Evolutionary conservation across 2,329 filamentous ascomycete genomes (phyloP).

Genomic region (Epicoccum nigrum): DNA sequence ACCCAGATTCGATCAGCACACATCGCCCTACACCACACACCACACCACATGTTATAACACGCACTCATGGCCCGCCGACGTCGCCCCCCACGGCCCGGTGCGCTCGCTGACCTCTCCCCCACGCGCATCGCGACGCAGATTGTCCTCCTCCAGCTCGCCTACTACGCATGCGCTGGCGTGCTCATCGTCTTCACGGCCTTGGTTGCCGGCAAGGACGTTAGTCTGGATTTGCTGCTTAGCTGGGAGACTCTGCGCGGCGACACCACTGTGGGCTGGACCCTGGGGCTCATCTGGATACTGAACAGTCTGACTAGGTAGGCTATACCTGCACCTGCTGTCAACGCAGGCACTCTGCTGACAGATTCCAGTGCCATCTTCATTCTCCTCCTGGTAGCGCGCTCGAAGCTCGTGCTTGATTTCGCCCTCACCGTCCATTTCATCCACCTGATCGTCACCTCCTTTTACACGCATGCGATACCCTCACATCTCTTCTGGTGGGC

Average conservation of each 20-base stretch:
- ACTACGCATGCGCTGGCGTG: conserved; percentile 66
- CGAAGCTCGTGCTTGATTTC: conserved; percentile 94
- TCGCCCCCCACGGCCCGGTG: conserved; percentile 68
- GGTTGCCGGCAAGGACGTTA: conserved; percentile 67
- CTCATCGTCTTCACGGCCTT: conserved; percentile 72
- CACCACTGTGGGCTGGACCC: conserved; percentile 72
- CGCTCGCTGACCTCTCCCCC: conserved; percentile 69
- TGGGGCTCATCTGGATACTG: conserved; percentile 71
- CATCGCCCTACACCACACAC: background rate
- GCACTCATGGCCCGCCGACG: conserved; percentile 61
- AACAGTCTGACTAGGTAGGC: conserved; percentile 68
- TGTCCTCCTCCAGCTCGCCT: conserved; percentile 66
- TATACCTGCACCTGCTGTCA: background rate
- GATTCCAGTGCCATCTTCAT: conserved; percentile 76
- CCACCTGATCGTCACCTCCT: conserved; percentile 75
- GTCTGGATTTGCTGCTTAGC: conserved; percentile 64
- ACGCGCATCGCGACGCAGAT: conserved; percentile 72
- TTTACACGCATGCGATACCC: conserved; percentile 80
- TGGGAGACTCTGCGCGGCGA: conserved; percentile 70
- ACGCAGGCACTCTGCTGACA: conserved; percentile 19
- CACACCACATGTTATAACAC: conserved; percentile 23
- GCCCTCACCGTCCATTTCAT: conserved; percentile 85
- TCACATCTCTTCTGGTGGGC: conserved; percentile 86
- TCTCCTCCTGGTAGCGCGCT: conserved; percentile 81
- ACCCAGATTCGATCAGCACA: conserved; percentile 12